These are phyloP conservation scores for Picochlorum sp. DNA, from an alignment of 139 green algal species.

Conservation along the genomic window DNA sequence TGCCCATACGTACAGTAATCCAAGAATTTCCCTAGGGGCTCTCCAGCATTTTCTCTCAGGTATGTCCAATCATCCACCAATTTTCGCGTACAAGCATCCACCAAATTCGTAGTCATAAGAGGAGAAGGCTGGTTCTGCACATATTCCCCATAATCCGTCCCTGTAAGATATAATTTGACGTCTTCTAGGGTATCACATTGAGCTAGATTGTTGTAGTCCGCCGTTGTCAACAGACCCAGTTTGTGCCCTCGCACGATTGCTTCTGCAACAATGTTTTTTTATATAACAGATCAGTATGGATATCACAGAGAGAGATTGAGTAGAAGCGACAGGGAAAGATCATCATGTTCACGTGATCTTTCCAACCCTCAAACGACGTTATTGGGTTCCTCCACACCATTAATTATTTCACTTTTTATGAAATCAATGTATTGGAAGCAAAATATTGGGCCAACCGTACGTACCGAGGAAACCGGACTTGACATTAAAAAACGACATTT, in stretches of 20 bases:
- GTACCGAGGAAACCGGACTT: slow-evolving; percentile 94
- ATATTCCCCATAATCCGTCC: slow-evolving; percentile 87
- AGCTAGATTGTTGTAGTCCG: slow-evolving; percentile 96
- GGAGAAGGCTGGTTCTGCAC: slow-evolving; percentile 85
- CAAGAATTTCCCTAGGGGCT: slow-evolving; percentile 83
- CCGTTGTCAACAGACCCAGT: slow-evolving; percentile 69
- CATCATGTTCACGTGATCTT: no score
- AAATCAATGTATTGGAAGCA: no score
- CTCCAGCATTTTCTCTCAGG: slow-evolving; percentile 78
- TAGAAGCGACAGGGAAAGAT: no score
- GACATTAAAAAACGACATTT: slow-evolving; percentile 78
- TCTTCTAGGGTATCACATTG: slow-evolving; percentile 97
- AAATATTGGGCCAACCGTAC: not conserved
- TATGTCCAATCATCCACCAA: slow-evolving; percentile 94
- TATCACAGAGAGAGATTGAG: no score
- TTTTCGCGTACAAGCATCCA: slow-evolving; percentile 93
- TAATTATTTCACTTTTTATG: no score
- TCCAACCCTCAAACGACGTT: no score
- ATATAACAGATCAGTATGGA: no score
- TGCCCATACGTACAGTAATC: slow-evolving; percentile 98
- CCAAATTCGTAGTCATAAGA: slow-evolving; percentile 84
- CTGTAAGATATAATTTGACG: slow-evolving; percentile 94
- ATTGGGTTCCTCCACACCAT: no score
- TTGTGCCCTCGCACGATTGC: slow-evolving; percentile 87
- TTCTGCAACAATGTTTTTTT: slow-evolving; percentile 55